These are phyloP conservation scores for Musa beccarii DNA, from an alignment of 176 grass and related monocot genomes.

Conservation along the genomic window DNA sequence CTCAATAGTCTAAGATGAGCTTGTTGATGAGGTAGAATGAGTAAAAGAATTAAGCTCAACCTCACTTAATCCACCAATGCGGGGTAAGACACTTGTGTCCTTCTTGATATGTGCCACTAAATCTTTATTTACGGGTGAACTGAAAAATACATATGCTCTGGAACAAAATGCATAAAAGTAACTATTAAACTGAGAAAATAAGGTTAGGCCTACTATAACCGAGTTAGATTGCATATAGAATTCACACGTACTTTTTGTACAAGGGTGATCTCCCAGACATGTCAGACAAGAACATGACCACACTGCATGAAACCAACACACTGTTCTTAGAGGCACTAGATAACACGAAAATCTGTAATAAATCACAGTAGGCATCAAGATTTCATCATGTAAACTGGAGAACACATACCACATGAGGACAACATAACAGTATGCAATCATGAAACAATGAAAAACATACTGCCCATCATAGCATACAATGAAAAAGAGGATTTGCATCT, in stretches of 20 bases:
- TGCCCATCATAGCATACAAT: too few relatives aligned
- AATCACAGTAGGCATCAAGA: not conserved
- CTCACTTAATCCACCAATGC: slow-evolving; percentile 70
- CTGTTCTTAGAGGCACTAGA: slow-evolving; percentile 14
- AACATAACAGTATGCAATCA: not conserved
- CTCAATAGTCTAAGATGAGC: not conserved
- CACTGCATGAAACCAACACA: slow-evolving; percentile 40
- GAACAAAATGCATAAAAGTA: slow-evolving; percentile 5
- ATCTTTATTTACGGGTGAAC: slow-evolving; percentile 52
- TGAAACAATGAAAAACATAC: too few relatives aligned
- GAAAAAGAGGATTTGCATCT: too few relatives aligned
- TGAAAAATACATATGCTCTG: slow-evolving; percentile 82
- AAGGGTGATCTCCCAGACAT: slow-evolving; percentile 71
- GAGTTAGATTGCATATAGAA: not conserved
- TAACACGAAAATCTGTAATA: not conserved
- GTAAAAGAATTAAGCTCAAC: slow-evolving; percentile 25
- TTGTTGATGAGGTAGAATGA: slow-evolving; percentile 10
- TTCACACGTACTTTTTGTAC: slow-evolving; percentile 74
- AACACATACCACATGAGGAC: not conserved
- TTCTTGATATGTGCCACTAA: slow-evolving; percentile 53
- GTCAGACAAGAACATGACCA: slow-evolving; percentile 65
- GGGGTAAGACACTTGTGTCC: slow-evolving; percentile 44
- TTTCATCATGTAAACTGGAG: not conserved
- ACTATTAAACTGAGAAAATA: not conserved
- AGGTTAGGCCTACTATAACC: not conserved